phyloP scores from a whole-genome alignment of 2,329 filamentous ascomycete genomes.

The Colletotrichum falcatum region DNA sequence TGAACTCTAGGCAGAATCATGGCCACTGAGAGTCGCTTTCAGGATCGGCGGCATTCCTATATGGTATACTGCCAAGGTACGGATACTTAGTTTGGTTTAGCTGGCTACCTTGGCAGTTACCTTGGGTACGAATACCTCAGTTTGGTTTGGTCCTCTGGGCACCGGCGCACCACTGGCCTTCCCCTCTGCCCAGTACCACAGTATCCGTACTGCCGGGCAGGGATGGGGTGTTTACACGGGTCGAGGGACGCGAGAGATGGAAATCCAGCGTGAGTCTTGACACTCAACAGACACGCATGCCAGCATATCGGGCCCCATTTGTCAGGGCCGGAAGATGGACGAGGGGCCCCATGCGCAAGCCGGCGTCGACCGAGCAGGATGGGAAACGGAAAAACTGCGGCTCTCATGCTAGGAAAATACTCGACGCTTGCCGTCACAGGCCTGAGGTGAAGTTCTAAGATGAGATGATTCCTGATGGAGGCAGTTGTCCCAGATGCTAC shows the following conservation, averaged over 20 bases:
- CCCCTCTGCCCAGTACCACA: not conserved
- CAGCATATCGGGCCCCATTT: constrained; percentile 26
- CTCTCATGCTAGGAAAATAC: constrained; percentile 2
- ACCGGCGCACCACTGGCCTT: not conserved
- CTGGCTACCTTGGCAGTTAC: too few relatives aligned
- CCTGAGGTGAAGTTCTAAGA: constrained; percentile 1
- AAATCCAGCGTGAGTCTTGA: constrained; percentile 1
- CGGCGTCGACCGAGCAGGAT: constrained; percentile 9
- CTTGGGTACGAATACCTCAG: too few relatives aligned
- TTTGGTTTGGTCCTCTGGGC: not conserved
- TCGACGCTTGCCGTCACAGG: constrained; percentile 35
- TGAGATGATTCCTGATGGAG: not conserved
- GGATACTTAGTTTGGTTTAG: not conserved
- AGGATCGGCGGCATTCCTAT: not conserved
- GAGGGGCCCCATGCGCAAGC: constrained; percentile 23
- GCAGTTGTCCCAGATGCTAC: not conserved
- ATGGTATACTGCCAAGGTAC: not conserved
- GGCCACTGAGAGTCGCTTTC: not conserved
- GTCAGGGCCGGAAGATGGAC: constrained; percentile 23
- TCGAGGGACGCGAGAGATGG: constrained; percentile 27
- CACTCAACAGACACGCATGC: constrained; percentile 8
- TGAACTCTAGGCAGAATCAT: not conserved
- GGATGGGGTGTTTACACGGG: too few relatives aligned
- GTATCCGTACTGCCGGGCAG: too few relatives aligned
- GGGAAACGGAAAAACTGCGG: constrained; percentile 13